Evolutionary conservation across 2,329 filamentous ascomycete genomes (phyloP).

Genomic region (Beauveria asiatica): DNA sequence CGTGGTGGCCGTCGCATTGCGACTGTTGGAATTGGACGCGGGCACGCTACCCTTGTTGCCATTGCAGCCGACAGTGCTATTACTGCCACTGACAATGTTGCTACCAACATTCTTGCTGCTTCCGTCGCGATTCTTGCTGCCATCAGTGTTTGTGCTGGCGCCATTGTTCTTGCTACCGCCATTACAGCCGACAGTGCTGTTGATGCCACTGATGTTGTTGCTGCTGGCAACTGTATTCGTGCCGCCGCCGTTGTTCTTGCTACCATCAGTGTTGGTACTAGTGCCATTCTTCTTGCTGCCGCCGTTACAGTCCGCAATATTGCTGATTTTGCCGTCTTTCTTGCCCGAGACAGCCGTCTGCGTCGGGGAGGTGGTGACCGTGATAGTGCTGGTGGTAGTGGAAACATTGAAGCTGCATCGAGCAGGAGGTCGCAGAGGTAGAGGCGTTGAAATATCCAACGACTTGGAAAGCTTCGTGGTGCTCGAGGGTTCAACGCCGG

Average conservation of each 20-base stretch:
- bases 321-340: neutral
- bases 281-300: neutral
- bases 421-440: neutral
- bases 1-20: neutral
- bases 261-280: neutral
- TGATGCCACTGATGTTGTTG: neutral
- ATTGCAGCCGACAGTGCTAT: neutral
- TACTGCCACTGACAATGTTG: neutral
- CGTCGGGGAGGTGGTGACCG: neutral
- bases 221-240: neutral
- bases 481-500: neutral
- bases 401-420: neutral
- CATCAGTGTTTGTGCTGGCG: neutral
- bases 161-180: neutral
- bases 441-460: neutral
- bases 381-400: slow-evolving; percentile 8
- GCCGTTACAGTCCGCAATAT: neutral
- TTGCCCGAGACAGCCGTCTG: neutral
- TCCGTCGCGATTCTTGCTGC: neutral
- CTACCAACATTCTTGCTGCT: neutral
- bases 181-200: neutral
- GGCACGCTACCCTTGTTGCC: neutral
- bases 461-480: neutral
- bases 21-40: neutral
- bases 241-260: neutral